Evolutionary conservation across 768 basidiomycete genomes (phyloP).

Genomic region (Tremella mesenterica): DNA sequence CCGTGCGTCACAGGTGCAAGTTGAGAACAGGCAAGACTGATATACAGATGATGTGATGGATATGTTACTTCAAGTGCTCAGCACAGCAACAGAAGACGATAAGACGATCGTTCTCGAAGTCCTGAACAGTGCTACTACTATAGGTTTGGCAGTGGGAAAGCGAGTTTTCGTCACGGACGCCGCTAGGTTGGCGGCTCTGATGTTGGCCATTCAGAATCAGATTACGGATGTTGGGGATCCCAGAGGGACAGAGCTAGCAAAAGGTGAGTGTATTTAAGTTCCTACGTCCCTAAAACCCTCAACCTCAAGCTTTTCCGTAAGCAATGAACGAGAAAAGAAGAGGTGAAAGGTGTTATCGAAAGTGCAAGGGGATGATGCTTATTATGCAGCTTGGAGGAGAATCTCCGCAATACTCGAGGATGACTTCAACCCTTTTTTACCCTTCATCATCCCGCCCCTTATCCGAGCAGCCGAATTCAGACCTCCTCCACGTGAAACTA

Average conservation of each 20-base stretch:
- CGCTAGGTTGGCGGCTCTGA: conserved; percentile 58
- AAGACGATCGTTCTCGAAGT: conserved; percentile 60
- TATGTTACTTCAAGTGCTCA: conserved; percentile 57
- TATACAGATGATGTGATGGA: conserved; percentile 59
- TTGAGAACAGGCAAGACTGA: neutral
- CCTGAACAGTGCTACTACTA: conserved; percentile 48
- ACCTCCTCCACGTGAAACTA: conserved; percentile 8
- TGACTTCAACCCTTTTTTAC: conserved; percentile 79
- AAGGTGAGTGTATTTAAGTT: conserved; percentile 6
- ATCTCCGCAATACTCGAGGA: conserved; percentile 74
- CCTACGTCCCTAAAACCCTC: no score
- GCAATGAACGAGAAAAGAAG: no score
- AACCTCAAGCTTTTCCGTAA: no score
- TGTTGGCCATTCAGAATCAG: conserved; percentile 68
- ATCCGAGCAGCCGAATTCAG: conserved; percentile 69
- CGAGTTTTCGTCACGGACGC: conserved; percentile 67
- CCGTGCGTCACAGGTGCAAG: conserved; percentile 4
- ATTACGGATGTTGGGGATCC: conserved; percentile 64
- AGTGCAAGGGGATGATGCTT: neutral
- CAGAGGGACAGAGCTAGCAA: conserved; percentile 60
- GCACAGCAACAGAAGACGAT: neutral
- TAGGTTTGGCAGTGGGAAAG: conserved; percentile 77
- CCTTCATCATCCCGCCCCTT: conserved; percentile 71
- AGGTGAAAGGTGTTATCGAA: neutral
- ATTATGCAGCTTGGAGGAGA: conserved; percentile 68